Evolutionary conservation across 805 yeast genomes (phyloP), one percentile per base, ranked within the genome.

Genomic region (Candida odintsovae): DNA sequence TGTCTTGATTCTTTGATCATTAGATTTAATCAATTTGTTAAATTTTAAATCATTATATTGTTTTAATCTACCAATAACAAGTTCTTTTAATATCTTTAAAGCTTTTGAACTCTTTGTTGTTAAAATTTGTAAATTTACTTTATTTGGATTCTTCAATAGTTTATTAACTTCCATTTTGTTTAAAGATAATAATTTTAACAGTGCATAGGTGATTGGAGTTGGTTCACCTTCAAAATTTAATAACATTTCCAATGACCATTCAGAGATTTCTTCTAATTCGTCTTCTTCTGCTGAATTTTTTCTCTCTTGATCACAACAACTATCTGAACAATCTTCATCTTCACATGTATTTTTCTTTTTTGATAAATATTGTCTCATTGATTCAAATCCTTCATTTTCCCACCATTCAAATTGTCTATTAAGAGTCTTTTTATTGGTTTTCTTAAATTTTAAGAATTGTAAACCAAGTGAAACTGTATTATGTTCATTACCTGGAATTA

Each of bases 401-500:
- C 77, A 74, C 82, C 81, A 80, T 16, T 65, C 64, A 18, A 77
- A 50, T 45, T 70, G 73, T 38, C 58, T 55, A 8, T 70, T 65
- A 33, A 68, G 53, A 46, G 68, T 67, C 26, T 59, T 59, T 31
- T 58, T 61, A 15, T 54, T 53, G 33, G 65, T 60, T 25, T 63
- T 67, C 25, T 61, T 61, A 35, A 66, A 56, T 39, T 56, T 59
- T 40, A 70, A 55, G 45, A 76, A 61, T 52, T 80, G 83, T 2
- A 70, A 67, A 1, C 83, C 80, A n/a, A 87, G 59, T 44, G 79
- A 71, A 12, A 85, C 75, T 2, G 73, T 59, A 53, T 85, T 89
- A 55, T 77, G 72, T 1, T 69, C 67, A 52, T 81, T 78, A n/a
- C 68, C 66, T 42, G 70, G 66, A 33, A 76, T 68, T 10, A 82